phyloP scores from a whole-genome alignment of 768 basidiomycete genomes.

The Suillus paluster region DNA sequence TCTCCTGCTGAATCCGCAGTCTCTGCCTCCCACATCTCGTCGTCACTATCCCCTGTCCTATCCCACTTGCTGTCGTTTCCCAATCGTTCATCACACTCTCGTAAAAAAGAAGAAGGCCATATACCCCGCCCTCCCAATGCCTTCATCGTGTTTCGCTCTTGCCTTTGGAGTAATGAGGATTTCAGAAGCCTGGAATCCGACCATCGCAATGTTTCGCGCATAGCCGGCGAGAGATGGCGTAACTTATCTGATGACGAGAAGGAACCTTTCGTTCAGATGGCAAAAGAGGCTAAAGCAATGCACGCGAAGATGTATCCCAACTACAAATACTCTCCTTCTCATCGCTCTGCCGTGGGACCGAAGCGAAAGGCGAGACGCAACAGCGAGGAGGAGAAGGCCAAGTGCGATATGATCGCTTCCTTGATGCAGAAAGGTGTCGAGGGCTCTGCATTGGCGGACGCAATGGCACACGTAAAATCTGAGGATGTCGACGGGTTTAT shows the following conservation, averaged over 20 bases:
- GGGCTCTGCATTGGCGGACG: conserved; percentile 32
- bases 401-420: conserved; percentile 43
- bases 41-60: conserved; percentile 18
- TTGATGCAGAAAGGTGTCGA: conserved; percentile 40
- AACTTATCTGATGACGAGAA: conserved; percentile 51
- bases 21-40: conserved; percentile 17
- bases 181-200: conserved; percentile 61
- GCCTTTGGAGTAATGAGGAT: conserved; percentile 57
- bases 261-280: conserved; percentile 48
- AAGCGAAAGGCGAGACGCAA: conserved; percentile 42
- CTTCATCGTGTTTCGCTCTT: conserved; percentile 83
- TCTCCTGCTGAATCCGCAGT: conserved; percentile 22
- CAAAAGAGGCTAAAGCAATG: conserved; percentile 48
- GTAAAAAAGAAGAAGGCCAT: conserved; percentile 49
- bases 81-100: conserved; percentile 44
- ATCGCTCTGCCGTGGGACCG: conserved; percentile 25
- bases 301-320: conserved; percentile 59
- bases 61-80: conserved; percentile 31
- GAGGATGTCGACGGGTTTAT: conserved; percentile 2
- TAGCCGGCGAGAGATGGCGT: conserved; percentile 74
- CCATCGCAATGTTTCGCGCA: conserved; percentile 73
- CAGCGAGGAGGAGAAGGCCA: conserved; percentile 39
- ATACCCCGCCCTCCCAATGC: conserved; percentile 84
- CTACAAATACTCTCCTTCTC: conserved; percentile 61
- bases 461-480: conserved; percentile 1